A percentile compares a stretch with the other conserved stretches of the same genome.
Conservation (phyloP, 1,284 basidiomycete genomes). For the Wolfiporia cocos region DNA sequence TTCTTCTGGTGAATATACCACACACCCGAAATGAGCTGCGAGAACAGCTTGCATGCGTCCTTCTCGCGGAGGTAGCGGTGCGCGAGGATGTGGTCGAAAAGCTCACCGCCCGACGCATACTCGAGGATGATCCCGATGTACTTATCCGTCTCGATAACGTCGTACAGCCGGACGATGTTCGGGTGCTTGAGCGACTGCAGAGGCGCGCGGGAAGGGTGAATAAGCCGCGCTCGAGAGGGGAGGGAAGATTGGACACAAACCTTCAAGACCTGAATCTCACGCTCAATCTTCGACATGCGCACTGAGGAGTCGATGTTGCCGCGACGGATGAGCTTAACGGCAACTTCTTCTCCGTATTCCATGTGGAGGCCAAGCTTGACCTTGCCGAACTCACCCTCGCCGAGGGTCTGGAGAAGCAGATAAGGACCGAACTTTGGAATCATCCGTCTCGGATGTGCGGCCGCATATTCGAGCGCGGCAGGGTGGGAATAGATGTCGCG, state of each 20-base stretch:
- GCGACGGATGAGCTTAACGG: slow-evolving; percentile 94
- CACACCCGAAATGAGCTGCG: slow-evolving; percentile 97
- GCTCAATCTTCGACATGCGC: slow-evolving; percentile 92
- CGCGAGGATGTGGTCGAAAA: slow-evolving; percentile 98
- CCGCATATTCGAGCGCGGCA: slow-evolving; percentile 79
- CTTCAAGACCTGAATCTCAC: slow-evolving; percentile 96
- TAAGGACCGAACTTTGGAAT: slow-evolving; percentile 95
- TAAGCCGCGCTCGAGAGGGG: slow-evolving; percentile 6
- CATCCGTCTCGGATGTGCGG: slow-evolving; percentile 77
- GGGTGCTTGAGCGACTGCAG: slow-evolving; percentile 90
- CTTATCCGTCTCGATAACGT: slow-evolving; percentile 99
- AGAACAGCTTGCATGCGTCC: slow-evolving; percentile 94
- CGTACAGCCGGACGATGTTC: slow-evolving; percentile 97
- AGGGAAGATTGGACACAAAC: slow-evolving; percentile 41
- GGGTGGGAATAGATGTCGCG: slow-evolving; percentile 81
- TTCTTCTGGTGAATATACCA: slow-evolving; percentile 99
- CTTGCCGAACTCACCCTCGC: slow-evolving; percentile 99
- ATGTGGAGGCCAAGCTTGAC: slow-evolving; percentile 96
- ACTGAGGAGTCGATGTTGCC: slow-evolving; percentile 87
- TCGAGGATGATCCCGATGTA: slow-evolving; percentile 99
- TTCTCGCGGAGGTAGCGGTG: slow-evolving; percentile 95
- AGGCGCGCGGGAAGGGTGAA: slow-evolving; percentile 10
- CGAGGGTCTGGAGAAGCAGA: slow-evolving; percentile 89
- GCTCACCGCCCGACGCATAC: slow-evolving; percentile 96
- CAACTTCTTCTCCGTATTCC: slow-evolving; percentile 98